A percentile compares a stretch with the other conserved stretches of the same genome.
phyloP scores from a whole-genome alignment of 2,329 filamentous ascomycete species.

The Beauveria pseudobassiana region DNA sequence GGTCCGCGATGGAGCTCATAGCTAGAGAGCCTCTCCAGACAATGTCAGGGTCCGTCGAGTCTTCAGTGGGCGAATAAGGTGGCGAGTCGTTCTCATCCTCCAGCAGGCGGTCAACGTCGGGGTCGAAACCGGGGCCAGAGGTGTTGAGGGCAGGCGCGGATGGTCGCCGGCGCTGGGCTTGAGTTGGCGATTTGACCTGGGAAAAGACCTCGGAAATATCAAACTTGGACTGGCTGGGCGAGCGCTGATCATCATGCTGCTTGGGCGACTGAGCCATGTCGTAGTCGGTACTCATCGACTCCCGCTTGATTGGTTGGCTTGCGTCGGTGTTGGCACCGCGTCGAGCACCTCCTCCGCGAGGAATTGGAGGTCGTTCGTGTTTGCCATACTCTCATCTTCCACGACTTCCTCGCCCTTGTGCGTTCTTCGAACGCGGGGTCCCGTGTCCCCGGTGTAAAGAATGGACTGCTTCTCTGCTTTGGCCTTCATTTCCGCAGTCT shows the following conservation, averaged over 20 bases:
- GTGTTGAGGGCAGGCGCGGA: constrained; percentile 39
- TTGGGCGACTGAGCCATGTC: constrained; percentile 28
- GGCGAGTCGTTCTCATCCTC: constrained; percentile 74
- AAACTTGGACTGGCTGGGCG: constrained; percentile 55
- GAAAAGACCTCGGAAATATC: constrained; percentile 83
- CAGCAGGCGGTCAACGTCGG: constrained; percentile 83
- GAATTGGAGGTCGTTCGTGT: constrained; percentile 22
- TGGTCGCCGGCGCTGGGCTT: constrained; percentile 37
- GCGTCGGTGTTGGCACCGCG: not conserved
- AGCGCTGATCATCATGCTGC: constrained; percentile 41
- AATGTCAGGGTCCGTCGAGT: constrained; percentile 57
- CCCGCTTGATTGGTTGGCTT: constrained; percentile 24
- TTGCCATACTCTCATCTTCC: constrained; percentile 55
- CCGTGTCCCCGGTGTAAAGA: constrained; percentile 61
- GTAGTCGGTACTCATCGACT: constrained; percentile 23
- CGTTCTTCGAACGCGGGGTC: constrained; percentile 75
- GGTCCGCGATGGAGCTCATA: constrained; percentile 72
- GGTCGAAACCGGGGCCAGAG: constrained; percentile 62
- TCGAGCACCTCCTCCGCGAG: constrained; percentile 12
- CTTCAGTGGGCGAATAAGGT: constrained; percentile 75
- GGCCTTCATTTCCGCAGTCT: constrained; percentile 70
- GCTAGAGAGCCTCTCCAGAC: constrained; percentile 70
- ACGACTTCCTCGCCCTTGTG: constrained; percentile 94
- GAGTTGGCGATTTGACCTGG: constrained; percentile 68
- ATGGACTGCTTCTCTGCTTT: constrained; percentile 78